phyloP scores from a whole-genome alignment of 1,284 basidiomycete species.

The Chiua sp. region DNA sequence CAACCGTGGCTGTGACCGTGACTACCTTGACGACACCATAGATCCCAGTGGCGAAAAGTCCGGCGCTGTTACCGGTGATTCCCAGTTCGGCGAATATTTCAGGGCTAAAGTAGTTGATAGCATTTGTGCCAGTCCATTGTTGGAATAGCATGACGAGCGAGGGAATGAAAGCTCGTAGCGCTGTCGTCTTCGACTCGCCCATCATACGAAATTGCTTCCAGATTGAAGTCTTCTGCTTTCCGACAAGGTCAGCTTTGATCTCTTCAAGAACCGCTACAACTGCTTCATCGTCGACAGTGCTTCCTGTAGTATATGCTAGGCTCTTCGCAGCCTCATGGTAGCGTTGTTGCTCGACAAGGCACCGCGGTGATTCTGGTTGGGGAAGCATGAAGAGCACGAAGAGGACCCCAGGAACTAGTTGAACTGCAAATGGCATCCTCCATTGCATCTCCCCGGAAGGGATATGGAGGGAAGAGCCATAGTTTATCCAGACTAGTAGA shows the following conservation, averaged over 20 bases:
- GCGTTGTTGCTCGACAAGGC: conserved; percentile 59
- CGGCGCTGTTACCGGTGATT: conserved; percentile 53
- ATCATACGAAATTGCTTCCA: conserved; percentile 47
- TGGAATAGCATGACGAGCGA: conserved; percentile 60
- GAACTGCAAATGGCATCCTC: conserved; percentile 61
- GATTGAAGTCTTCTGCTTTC: conserved; percentile 45
- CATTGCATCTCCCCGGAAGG: conserved; percentile 49
- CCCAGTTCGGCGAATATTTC: conserved; percentile 59
- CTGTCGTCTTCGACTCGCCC: conserved; percentile 49
- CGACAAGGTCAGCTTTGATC: conserved; percentile 54
- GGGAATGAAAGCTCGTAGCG: conserved; percentile 56
- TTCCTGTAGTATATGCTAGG: conserved; percentile 52
- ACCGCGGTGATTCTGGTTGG: conserved; percentile 65
- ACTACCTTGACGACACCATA: conserved; percentile 66
- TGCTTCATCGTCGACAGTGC: conserved; percentile 43
- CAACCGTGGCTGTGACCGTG: conserved; percentile 43
- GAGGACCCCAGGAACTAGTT: conserved; percentile 57
- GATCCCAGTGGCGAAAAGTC: conserved; percentile 64
- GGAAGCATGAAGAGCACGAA: conserved; percentile 53
- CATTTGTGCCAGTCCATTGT: conserved; percentile 66
- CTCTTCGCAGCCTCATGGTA: conserved; percentile 55
- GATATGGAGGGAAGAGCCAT: conserved; percentile 43
- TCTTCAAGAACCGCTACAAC: conserved; percentile 54
- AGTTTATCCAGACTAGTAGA: conserved; percentile 53
- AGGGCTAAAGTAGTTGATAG: conserved; percentile 62